These are phyloP conservation scores for Yamadazyma triangularis DNA, from an alignment of 1,139 yeast genomes.

Conservation along the genomic window DNA sequence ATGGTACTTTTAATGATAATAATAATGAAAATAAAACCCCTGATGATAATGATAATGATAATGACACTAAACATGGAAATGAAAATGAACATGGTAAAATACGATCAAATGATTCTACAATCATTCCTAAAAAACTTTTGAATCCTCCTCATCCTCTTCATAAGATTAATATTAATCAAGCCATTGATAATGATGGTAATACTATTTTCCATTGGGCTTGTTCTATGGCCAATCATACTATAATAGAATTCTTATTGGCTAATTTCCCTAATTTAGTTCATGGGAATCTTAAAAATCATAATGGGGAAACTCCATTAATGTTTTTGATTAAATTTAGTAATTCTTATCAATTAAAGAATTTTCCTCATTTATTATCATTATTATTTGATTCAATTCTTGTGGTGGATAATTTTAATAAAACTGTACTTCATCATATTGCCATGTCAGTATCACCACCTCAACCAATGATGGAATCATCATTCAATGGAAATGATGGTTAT, in stretches of 20 bases:
- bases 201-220: slow-evolving; percentile 97
- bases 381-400: slow-evolving; percentile 74
- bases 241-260: slow-evolving; percentile 68
- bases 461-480: slow-evolving; percentile 5
- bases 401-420: slow-evolving; percentile 64
- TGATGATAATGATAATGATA: background rate
- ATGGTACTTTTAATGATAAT: slow-evolving; percentile 1
- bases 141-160: slow-evolving; percentile 41
- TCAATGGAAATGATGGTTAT: slow-evolving; percentile 11
- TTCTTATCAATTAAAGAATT: slow-evolving; percentile 70
- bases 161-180: slow-evolving; percentile 63
- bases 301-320: slow-evolving; percentile 88
- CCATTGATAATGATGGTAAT: slow-evolving; percentile 91
- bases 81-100: background rate
- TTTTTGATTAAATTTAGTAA: slow-evolving; percentile 88
- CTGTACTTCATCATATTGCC: slow-evolving; percentile 83
- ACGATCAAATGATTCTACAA: slow-evolving; percentile 10
- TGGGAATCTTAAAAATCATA: slow-evolving; percentile 58
- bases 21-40: slow-evolving; percentile 3
- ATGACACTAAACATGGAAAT: slow-evolving; percentile 9
- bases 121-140: slow-evolving; percentile 29
- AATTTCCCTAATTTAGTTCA: slow-evolving; percentile 42
- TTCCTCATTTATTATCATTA: slow-evolving; percentile 66
- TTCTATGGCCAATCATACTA: slow-evolving; percentile 72
- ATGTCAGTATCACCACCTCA: slow-evolving; percentile 12